Base-by-base conservation (phyloP, 2,329 filamentous ascomycete genomes). In the Penicillium janthinellum region DNA sequence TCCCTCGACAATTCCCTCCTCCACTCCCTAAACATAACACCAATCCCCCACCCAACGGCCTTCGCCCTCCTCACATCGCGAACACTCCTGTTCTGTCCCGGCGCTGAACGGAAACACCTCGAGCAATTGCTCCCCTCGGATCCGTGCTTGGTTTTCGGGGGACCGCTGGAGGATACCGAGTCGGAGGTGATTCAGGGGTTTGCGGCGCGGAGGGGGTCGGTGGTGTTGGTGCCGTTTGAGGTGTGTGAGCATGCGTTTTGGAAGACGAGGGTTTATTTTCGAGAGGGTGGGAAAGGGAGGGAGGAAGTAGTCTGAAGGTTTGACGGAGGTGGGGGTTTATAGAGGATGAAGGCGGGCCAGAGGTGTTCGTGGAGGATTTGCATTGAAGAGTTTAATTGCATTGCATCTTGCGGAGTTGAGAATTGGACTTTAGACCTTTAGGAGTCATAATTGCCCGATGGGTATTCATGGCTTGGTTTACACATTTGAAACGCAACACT, bases 1-100 rank as follows among this genome's bases (percentile, higher is more conserved):
- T 41, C 60, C 1, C 68, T 78, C 17, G 80, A 82, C 50, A 66
- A 58, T 11, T 56, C 67, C 6, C 73, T 81, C 12, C 72, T 82
- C 4, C 44, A 65, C 5, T 68, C 67, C 8, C 66, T 77, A 5
- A 65, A 67, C 7, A 73, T 81, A 50, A 71, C 64, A n/a, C 72
- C 78, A 28, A 65, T 82, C 35, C 50, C 74, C 0, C 77, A 83
- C 1, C 88, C 88, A 0, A 68, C 57, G 0, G 87, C 81, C 0
- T 87, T 85, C 64, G 71, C 79, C 0, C 65, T 79, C 5, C 77
- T 90, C 10, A 77, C 81, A 15, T 50, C 69, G 0, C 67, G 74
- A 0, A 82, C 84, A 0, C 70, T 91, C 1, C 77, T 89, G 2
- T 90, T 84, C 63, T 87, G 85, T 1, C 80, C 90, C 0, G 88